Evolutionary conservation across 2,329 filamentous ascomycete genomes (phyloP), one percentile per base, ranked within the genome.

Genomic region (Cordyceps javanica): DNA sequence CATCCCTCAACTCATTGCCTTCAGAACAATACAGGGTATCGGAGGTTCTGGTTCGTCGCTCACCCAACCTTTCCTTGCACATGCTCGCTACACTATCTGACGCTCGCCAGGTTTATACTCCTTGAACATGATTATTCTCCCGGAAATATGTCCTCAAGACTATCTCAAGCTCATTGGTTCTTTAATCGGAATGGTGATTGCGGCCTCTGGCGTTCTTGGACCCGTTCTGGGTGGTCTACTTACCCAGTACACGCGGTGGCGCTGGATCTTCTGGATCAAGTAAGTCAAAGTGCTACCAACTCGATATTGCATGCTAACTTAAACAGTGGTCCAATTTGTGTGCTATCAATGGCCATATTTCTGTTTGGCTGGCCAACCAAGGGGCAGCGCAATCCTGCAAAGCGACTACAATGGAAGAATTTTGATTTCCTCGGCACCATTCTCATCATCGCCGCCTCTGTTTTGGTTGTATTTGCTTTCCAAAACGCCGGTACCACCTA

Each of bases 251-350:
- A 64, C 72, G 1, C 74, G 68, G 10, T 83, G 80, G 80, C 68
- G 77, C 60, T 82, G 79, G 76, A 72, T 83, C 2, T 85, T 84
- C 66, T 83, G 79, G 78, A 79, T 85, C 64, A 85, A 84, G 79
- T 69, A 21, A 84, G 79, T 68, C 25, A 16, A 25, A 28, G 14
- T 25, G n/a, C 32, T 10, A 5, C 3, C 11, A 56, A 64, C 67
- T 50, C 66, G 42, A 5, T 23, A 11, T 23, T 23, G 9, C 5
- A 14, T 28, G 26, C 49, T 53, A 16, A 59, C 41, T 41, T 19
- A 8, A 13, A 10, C 2, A 82, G 80, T 63, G 79, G 76, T 2
- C 81, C 82, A 1, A 69, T 83, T 13, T 79, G 80, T 1, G 64
- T 68, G 39, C 60, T 75, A 1, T 77, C 82, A 2, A 65, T 81